Percentiles rank a stretch among this genome's conserved stretches.
Evolutionary conservation across 345 rosid genomes (phyloP).

Genomic region (Bruguiera gymnorhiza): DNA sequence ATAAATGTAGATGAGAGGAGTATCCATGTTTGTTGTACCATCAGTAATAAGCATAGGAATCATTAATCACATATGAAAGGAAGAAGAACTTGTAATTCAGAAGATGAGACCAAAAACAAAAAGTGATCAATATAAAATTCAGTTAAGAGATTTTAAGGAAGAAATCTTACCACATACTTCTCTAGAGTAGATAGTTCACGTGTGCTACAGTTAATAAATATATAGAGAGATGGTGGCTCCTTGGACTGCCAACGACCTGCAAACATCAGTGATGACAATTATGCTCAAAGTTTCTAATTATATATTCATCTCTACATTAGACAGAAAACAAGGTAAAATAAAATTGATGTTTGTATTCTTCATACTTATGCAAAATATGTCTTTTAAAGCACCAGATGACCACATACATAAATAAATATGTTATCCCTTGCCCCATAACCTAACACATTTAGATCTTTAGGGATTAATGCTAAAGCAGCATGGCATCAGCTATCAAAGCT

Average conservation of each 20-base stretch:
- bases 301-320: too few species aligned
- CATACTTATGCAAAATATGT: too few species aligned
- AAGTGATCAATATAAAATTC: slow-evolving; percentile 7
- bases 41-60: background rate
- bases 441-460: too few species aligned
- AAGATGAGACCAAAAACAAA: background rate
- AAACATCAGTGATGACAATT: slow-evolving; percentile 13
- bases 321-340: too few species aligned
- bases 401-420: too few species aligned
- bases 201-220: slow-evolving; percentile 86
- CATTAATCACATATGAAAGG: background rate
- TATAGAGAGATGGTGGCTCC: slow-evolving; percentile 75
- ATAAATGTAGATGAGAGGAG: slow-evolving; percentile 2
- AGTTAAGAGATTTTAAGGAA: background rate
- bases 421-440: too few species aligned
- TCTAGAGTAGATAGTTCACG: slow-evolving; percentile 80
- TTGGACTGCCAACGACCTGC: slow-evolving; percentile 77
- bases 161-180: slow-evolving; percentile 78
- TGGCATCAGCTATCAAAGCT: background rate
- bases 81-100: background rate
- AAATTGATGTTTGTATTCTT: too few species aligned
- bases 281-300: background rate
- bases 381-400: too few species aligned
- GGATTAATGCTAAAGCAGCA: too few species aligned
- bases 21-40: background rate